A percentile compares a stretch with the other conserved stretches of the same genome.
These are phyloP conservation scores for Diplodia mutila DNA, from an alignment of 2,329 filamentous ascomycete genomes.

Conservation along the genomic window DNA sequence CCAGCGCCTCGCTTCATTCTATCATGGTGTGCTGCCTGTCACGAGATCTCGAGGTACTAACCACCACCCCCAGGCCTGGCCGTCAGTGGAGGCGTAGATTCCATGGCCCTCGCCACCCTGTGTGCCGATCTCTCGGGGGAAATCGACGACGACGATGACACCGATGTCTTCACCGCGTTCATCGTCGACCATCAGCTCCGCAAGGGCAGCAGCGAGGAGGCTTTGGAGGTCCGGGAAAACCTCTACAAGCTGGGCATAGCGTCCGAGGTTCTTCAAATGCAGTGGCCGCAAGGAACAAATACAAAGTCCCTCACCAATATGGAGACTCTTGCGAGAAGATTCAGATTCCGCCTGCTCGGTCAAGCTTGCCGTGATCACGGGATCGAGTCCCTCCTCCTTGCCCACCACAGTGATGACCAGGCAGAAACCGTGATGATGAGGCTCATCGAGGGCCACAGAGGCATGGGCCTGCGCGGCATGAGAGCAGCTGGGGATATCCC, in stretches of 20 bases:
- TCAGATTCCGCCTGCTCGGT: conserved; percentile 75
- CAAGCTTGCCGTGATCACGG: conserved; percentile 56
- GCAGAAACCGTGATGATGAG: conserved; percentile 88
- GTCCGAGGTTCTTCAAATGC: conserved; percentile 41
- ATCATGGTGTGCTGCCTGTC: background rate
- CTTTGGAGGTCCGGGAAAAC: conserved; percentile 53
- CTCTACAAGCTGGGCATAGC: conserved; percentile 45
- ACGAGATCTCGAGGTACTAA: background rate
- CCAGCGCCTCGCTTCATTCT: background rate
- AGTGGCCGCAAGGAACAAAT: conserved; percentile 43
- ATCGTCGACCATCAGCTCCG: conserved; percentile 66
- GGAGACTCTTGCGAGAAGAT: conserved; percentile 74
- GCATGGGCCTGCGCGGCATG: conserved; percentile 76
- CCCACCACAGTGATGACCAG: conserved; percentile 88
- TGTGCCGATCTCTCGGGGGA: conserved; percentile 28
- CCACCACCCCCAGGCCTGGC: conserved; percentile 60
- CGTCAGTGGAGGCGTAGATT: conserved; percentile 91
- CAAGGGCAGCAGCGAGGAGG: conserved; percentile 59
- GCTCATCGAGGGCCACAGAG: conserved; percentile 67
- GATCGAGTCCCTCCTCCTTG: conserved; percentile 70
- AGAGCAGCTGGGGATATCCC: conserved; percentile 70
- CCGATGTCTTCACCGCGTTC: conserved; percentile 54
- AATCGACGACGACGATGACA: conserved; percentile 15
- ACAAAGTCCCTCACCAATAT: conserved; percentile 61
- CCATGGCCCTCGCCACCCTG: conserved; percentile 80